Evolutionary conservation across 2,329 filamentous ascomycete genomes (phyloP).

Genomic region (Pseudocercospora fuligena): DNA sequence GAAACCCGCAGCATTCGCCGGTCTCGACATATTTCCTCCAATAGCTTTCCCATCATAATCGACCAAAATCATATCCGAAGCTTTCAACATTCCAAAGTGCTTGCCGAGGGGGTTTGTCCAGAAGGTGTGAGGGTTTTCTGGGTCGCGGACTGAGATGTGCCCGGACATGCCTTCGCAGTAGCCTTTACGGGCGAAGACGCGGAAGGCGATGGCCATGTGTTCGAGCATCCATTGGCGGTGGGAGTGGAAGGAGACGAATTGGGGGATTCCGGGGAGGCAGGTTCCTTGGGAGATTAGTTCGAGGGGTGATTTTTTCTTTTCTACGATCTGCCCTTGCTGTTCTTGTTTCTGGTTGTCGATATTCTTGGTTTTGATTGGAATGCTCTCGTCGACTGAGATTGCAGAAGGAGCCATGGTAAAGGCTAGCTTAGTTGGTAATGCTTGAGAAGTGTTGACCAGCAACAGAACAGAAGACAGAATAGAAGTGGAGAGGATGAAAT

Average conservation of each 20-base stretch:
- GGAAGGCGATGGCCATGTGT: constrained; percentile 70
- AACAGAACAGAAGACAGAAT: neutral
- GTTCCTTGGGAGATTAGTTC: constrained; percentile 53
- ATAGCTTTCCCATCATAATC: constrained; percentile 67
- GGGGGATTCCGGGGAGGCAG: constrained; percentile 59
- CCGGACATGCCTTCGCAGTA: constrained; percentile 72
- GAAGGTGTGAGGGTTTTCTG: constrained; percentile 64
- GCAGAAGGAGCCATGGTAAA: constrained; percentile 39
- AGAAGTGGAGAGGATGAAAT: neutral
- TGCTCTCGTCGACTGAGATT: constrained; percentile 25
- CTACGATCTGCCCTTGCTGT: constrained; percentile 3
- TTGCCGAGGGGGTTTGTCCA: constrained; percentile 72
- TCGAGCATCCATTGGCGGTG: constrained; percentile 67
- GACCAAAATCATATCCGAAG: constrained; percentile 70
- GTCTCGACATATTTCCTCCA: constrained; percentile 63
- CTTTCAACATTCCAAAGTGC: constrained; percentile 69
- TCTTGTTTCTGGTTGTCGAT: neutral
- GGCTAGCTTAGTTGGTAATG: neutral
- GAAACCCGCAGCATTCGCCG: constrained; percentile 71
- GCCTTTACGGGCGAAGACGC: constrained; percentile 68
- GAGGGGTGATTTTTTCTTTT: constrained; percentile 40
- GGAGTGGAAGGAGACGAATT: constrained; percentile 57
- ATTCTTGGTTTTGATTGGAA: constrained; percentile 27
- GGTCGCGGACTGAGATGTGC: constrained; percentile 71
- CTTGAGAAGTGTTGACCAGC: neutral